Conservation (phyloP, 2,329 filamentous ascomycete species). For the Chaetomiaceae sp. region DNA sequence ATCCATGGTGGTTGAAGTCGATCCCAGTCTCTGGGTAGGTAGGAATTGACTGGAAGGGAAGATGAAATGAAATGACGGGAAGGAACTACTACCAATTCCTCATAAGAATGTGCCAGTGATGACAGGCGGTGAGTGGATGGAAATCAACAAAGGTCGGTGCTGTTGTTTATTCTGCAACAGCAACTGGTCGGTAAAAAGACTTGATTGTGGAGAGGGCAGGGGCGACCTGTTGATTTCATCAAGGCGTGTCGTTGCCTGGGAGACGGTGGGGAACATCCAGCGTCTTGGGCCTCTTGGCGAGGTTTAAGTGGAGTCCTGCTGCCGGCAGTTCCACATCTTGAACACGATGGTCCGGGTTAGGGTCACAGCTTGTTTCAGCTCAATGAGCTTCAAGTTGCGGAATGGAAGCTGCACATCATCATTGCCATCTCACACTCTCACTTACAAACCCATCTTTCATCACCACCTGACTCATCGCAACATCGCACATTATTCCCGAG, state of each 20-base stretch:
- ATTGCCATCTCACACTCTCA: too few species aligned
- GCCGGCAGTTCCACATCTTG: not conserved
- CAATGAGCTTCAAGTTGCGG: too few species aligned
- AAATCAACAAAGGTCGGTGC: conserved; percentile 1
- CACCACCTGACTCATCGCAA: too few species aligned
- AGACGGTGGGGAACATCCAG: conserved; percentile 11
- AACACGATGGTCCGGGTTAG: too few species aligned
- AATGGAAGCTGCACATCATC: too few species aligned
- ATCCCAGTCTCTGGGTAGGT: not conserved
- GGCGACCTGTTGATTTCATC: conserved; percentile 21
- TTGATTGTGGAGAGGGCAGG: conserved; percentile 15
- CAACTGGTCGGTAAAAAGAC: conserved; percentile 9
- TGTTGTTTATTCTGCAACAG: conserved; percentile 14
- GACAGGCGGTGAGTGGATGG: not conserved
- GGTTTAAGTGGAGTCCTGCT: not conserved
- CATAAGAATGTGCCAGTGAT: conserved; percentile 8
- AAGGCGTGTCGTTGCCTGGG: conserved; percentile 24
- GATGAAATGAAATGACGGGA: conserved; percentile 7
- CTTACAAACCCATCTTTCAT: too few species aligned
- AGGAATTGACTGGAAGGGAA: not conserved
- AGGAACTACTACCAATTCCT: conserved; percentile 14
- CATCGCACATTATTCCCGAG: too few species aligned
- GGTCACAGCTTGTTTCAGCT: too few species aligned
- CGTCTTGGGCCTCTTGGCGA: conserved; percentile 3
- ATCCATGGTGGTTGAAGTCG: conserved; percentile 42